Conservation (phyloP, 139 green algal species). For the Chlamydomonas sp. region DNA sequence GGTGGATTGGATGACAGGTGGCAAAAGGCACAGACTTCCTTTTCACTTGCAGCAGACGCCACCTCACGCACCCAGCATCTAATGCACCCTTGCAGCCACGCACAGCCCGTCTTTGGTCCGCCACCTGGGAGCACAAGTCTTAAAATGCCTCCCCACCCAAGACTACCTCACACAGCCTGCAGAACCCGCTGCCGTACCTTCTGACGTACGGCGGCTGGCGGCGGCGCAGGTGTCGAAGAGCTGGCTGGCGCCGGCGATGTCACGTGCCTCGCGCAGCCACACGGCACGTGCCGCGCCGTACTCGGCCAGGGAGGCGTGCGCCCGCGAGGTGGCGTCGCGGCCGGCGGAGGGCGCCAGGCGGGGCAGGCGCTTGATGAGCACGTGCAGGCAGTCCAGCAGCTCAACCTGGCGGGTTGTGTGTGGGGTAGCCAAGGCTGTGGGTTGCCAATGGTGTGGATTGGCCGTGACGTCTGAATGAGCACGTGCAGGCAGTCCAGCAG, state of each 20-base stretch:
- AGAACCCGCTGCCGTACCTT: slow-evolving; percentile 3
- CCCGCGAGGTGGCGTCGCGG: slow-evolving; percentile 14
- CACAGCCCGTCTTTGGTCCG: too few species aligned
- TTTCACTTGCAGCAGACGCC: too few species aligned
- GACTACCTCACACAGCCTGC: background rate
- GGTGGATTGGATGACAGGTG: too few species aligned
- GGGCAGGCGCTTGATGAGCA: slow-evolving; percentile 55
- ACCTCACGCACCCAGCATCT: too few species aligned
- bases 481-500: slow-evolving; percentile 57
- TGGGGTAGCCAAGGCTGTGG: background rate
- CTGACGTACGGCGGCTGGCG: slow-evolving; percentile 19
- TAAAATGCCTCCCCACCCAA: background rate
- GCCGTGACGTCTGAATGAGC: slow-evolving; percentile 37
- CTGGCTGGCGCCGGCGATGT: slow-evolving; percentile 53
- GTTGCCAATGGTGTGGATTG: background rate
- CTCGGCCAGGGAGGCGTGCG: slow-evolving; percentile 44
- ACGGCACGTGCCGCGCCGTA: slow-evolving; percentile 25
- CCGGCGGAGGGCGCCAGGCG: slow-evolving; percentile 37
- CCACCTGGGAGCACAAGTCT: too few species aligned
- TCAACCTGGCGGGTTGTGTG: slow-evolving; percentile 43
- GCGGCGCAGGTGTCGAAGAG: slow-evolving; percentile 43
- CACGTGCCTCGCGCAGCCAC: slow-evolving; percentile 33
- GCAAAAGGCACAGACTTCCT: too few species aligned
- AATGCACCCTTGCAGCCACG: too few species aligned
- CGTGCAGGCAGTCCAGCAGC: slow-evolving; percentile 55